These are phyloP conservation scores for Heliamphora pulchella DNA, from an alignment of 179 eudicot genomes.

Conservation along the genomic window DNA sequence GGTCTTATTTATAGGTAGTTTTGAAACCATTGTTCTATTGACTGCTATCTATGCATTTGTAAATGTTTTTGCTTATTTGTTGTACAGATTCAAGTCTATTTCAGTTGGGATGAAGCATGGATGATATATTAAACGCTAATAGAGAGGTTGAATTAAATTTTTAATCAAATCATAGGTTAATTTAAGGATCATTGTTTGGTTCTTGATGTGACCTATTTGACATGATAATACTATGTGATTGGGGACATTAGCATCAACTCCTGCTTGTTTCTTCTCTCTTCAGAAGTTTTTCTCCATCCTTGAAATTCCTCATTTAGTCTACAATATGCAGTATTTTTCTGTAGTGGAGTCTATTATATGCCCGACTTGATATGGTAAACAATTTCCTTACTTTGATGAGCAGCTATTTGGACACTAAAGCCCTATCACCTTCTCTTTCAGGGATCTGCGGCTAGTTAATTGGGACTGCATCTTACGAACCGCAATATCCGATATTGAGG, in stretches of 20 bases:
- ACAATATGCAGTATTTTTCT: background rate
- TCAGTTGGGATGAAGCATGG: background rate
- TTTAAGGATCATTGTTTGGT: background rate
- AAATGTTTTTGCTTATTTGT: constrained; percentile 2
- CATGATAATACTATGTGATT: background rate
- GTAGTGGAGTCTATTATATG: background rate
- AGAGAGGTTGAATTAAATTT: background rate
- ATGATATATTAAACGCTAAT: background rate
- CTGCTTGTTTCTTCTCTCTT: background rate
- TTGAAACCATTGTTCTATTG: background rate
- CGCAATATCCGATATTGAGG: constrained; percentile 96
- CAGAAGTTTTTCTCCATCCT: background rate
- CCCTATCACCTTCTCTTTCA: constrained; percentile 19
- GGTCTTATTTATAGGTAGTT: constrained; percentile 87
- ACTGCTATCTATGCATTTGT: background rate
- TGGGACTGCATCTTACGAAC: constrained; percentile 92
- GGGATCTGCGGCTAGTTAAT: constrained; percentile 78
- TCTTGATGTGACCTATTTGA: background rate
- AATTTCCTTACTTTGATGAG: background rate
- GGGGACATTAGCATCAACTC: background rate
- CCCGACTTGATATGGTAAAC: background rate
- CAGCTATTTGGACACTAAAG: background rate
- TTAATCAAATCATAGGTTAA: background rate
- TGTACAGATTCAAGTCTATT: background rate
- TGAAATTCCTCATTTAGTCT: background rate